Evolutionary conservation across 2,329 filamentous ascomycete genomes (phyloP), one percentile per base, ranked within the genome.

Genomic region (Fusarium euwallaceae): DNA sequence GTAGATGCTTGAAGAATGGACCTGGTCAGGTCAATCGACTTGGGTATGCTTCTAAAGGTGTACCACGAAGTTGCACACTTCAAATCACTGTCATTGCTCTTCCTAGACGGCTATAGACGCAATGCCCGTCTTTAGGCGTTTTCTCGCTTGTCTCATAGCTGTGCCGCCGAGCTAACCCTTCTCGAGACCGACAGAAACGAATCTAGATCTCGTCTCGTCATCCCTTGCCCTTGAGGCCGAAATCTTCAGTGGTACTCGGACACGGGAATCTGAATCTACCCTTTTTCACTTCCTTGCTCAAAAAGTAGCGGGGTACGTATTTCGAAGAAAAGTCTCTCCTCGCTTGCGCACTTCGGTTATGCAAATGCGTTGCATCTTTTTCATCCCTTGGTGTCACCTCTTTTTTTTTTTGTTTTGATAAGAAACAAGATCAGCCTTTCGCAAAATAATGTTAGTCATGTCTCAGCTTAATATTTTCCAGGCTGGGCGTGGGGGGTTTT

Each of bases 391-490:
- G 48, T 29, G 45, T 53, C 27, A 53, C 48, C 17, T 53, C 24
- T 51, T n/a, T 53, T 53, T 32, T 32, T 32, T 32, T 34, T 12
- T 1, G 29, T 34, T 34, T 53, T 53, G 48, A 53, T 53, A 53
- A 53, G 48, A 53, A 53, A n/a, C 22, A 53, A 12, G 17, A 36
- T 24, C 53, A 36, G 32, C 53, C 27, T 48, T 48, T 48, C 22
- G 43, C 43, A 48, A 48, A 27, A 29, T 11, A 58, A 34, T 32
- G 27, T 64, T 45, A 43, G 32, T 70, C 32, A 59, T 68, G 22
- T 22, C 66, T 48, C 41, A 24, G 56, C 39, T 65, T 60, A 61
- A 70, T 65, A 36, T 64, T n/a, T 66, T 55, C 43, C 53, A 36
- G 37, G 32, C 48, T 53, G 48, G 48, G 48, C 48, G 48, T 53